Evolutionary conservation across 2,329 filamentous ascomycete genomes (phyloP).

Genomic region (Ilyonectria sp.): DNA sequence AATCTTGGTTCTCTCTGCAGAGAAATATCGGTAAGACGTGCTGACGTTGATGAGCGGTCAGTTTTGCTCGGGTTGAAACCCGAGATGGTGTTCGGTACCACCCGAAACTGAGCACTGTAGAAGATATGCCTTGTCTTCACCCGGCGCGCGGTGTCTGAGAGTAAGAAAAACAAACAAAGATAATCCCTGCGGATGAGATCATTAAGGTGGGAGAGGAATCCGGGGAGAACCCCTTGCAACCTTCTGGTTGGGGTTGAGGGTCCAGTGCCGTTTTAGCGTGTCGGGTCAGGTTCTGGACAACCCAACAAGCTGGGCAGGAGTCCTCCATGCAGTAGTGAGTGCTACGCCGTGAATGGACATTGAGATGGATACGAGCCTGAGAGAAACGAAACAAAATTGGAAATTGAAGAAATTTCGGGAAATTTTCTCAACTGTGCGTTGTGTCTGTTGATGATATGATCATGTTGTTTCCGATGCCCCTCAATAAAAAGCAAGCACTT

Average conservation of each 20-base stretch:
- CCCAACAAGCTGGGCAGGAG: constrained; percentile 11
- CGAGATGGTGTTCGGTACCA: neutral
- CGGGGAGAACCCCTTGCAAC: constrained; percentile 29
- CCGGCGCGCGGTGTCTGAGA: constrained; percentile 4
- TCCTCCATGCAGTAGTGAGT: too few species aligned
- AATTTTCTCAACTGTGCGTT: neutral
- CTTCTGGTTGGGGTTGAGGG: constrained; percentile 8
- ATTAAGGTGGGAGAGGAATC: constrained; percentile 16
- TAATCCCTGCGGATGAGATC: constrained; percentile 34
- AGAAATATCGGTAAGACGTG: neutral
- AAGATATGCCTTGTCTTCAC: neutral
- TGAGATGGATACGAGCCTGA: too few species aligned
- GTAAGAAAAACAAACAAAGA: constrained; percentile 4
- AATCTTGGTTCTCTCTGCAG: neutral
- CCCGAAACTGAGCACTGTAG: constrained; percentile 8
- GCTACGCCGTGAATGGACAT: neutral
- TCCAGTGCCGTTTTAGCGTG: constrained; percentile 19
- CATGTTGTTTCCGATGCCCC: neutral
- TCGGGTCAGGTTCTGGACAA: constrained; percentile 15
- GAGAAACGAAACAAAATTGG: neutral
- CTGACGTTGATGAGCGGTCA: neutral
- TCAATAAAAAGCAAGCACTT: constrained; percentile 9
- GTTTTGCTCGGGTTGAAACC: neutral
- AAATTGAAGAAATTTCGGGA: neutral
- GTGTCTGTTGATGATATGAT: neutral